Evolutionary conservation across 495 filamentous ascomycete species (phyloP), one percentile per base, ranked within the genome.

Genomic region (Hypoxylon trugodes): DNA sequence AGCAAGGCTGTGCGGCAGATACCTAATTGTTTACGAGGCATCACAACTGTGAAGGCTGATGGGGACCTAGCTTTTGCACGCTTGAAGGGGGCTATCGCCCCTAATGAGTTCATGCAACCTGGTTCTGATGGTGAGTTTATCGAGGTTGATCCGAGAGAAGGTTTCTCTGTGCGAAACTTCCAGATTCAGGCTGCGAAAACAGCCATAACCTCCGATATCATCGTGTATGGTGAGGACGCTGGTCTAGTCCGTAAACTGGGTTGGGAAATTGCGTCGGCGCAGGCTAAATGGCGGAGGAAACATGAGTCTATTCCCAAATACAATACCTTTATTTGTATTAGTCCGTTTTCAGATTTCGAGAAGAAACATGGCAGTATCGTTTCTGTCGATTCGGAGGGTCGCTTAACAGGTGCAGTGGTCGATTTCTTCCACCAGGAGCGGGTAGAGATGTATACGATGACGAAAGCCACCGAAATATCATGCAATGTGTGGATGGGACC

Each of bases 171-270:
- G 7, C 86, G 95, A 18, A 98, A 98, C 74, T 98, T 98, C 67
- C 95, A 98, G 68, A 97, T 98, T 37, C 95, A 98, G 70, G 86
- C 91, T 1, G 90, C 89, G 33, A 98, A 98, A 72, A 79, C 90
- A 68, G 92, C 94, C 25, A 87, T 89, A 58, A 82, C 96, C 19
- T 95, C 92, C 3, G 95, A 98, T 71, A 90, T 98, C 62, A 82
- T 98, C 12, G 83, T 98, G 9, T 98, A 98, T 74, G 90, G 90
- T 6, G 89, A 92, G 53, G 84, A 90, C 58, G 77, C 80, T 28
- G 79, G 77, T 3, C 82, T 88, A 12, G 80, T 93, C 6, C 75
- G 87, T 15, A 81, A 82, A 45, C 70, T 93, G 28, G 95, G 88
- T 1, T 87, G 84, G 76, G 82, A 86, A 45, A 83, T 97, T 32